These are phyloP conservation scores for Chaetomium tenue DNA, from an alignment of 495 filamentous ascomycete species.

Conservation along the genomic window DNA sequence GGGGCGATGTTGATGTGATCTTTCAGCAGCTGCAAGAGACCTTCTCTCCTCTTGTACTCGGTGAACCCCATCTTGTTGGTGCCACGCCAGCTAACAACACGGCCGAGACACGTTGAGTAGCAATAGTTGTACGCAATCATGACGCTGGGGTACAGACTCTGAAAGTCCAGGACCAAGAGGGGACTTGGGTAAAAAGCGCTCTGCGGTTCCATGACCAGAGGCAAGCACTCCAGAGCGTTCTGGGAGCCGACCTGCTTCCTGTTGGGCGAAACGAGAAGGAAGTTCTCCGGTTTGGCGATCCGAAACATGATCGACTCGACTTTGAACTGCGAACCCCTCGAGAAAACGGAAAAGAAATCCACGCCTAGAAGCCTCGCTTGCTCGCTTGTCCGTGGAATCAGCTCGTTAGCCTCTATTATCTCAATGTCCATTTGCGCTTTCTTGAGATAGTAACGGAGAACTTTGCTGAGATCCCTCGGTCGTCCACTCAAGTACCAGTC, in stretches of 20 bases:
- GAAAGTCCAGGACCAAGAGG: slow-evolving; percentile 89
- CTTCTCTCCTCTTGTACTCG: slow-evolving; percentile 71
- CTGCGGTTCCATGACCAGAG: slow-evolving; percentile 96
- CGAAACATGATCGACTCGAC: slow-evolving; percentile 98
- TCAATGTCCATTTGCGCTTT: slow-evolving; percentile 82
- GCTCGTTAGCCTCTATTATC: slow-evolving; percentile 86
- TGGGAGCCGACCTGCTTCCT: slow-evolving; percentile 89
- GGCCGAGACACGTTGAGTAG: slow-evolving; percentile 93
- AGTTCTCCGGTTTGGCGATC: slow-evolving; percentile 96
- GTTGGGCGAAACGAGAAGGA: slow-evolving; percentile 83
- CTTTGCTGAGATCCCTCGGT: slow-evolving; percentile 66
- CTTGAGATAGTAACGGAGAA: slow-evolving; percentile 73
- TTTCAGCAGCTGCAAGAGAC: slow-evolving; percentile 74
- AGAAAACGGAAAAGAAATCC: slow-evolving; percentile 94
- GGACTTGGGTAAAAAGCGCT: slow-evolving; percentile 92
- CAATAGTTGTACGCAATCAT: slow-evolving; percentile 99
- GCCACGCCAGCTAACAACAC: slow-evolving; percentile 79
- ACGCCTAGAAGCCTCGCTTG: slow-evolving; percentile 91
- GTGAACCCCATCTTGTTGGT: slow-evolving; percentile 93
- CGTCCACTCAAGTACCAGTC: slow-evolving; percentile 71
- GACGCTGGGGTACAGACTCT: slow-evolving; percentile 91
- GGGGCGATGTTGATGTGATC: slow-evolving; percentile 90
- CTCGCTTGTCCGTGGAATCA: slow-evolving; percentile 87
- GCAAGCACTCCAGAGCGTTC: slow-evolving; percentile 92
- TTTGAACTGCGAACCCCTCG: slow-evolving; percentile 93